phyloP scores from a whole-genome alignment of 768 basidiomycete genomes.

The Pleurotus salmoneostramineus region DNA sequence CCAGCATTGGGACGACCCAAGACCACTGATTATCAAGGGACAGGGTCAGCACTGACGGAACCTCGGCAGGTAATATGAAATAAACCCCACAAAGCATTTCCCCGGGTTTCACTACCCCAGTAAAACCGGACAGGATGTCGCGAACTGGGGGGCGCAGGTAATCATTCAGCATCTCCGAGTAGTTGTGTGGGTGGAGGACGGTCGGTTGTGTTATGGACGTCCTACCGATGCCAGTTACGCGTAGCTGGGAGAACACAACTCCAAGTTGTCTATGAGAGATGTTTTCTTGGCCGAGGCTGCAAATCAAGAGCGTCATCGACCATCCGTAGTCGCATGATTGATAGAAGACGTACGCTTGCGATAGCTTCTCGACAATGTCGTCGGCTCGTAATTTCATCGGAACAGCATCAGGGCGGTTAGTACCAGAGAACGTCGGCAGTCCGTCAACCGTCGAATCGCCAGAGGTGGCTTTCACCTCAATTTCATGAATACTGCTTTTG shows the following conservation, averaged over 20 bases:
- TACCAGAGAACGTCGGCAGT: background rate
- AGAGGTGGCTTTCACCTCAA: background rate
- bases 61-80: background rate
- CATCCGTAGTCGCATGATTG: background rate
- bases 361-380: background rate
- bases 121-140: slow-evolving; percentile 59
- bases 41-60: no score
- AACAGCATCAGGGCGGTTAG: background rate
- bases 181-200: slow-evolving; percentile 46
- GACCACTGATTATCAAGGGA: slow-evolving; percentile 51
- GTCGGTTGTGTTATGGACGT: slow-evolving; percentile 53
- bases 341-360: background rate
- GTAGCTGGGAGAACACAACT: slow-evolving; percentile 54
- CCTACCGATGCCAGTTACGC: slow-evolving; percentile 56
- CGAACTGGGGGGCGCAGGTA: slow-evolving; percentile 58
- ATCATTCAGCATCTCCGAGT: slow-evolving; percentile 38
- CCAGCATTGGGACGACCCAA: slow-evolving; percentile 84
- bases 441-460: background rate
- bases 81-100: slow-evolving; percentile 71
- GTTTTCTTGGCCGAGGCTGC: slow-evolving; percentile 45
- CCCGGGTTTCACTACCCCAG: slow-evolving; percentile 61
- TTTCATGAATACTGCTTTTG: background rate
- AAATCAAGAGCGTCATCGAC: background rate
- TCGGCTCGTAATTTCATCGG: background rate
- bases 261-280: slow-evolving; percentile 55